Evolutionary conservation across 805 yeast species (phyloP).

Genomic region (Candida bentonensis): DNA sequence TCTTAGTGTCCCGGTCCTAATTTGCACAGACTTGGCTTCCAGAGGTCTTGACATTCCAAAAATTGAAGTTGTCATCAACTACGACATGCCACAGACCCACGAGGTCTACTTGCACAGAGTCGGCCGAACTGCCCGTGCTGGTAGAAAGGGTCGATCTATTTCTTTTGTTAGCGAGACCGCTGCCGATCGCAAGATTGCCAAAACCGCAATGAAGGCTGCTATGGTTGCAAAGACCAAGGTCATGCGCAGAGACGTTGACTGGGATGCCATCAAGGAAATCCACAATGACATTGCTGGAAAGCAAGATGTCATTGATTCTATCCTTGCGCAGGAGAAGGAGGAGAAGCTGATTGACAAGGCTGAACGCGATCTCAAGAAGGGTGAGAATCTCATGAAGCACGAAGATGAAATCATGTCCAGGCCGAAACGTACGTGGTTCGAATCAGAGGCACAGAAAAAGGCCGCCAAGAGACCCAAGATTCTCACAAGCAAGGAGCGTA

Average conservation of each 20-base stretch:
- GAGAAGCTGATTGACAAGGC: constrained; percentile 80
- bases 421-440: constrained; percentile 97
- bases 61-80: constrained; percentile 87
- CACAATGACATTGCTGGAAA: constrained; percentile 48
- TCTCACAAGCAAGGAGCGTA: constrained; percentile 39
- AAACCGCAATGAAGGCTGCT: constrained; percentile 66
- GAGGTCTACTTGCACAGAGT: constrained; percentile 93
- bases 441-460: constrained; percentile 27
- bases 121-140: constrained; percentile 99
- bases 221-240: constrained; percentile 28
- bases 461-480: constrained; percentile 24
- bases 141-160: constrained; percentile 86
- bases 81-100: constrained; percentile 86
- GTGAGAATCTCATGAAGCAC: constrained; percentile 70
- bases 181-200: constrained; percentile 83
- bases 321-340: constrained; percentile 72
- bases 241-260: constrained; percentile 82
- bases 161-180: constrained; percentile 87
- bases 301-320: constrained; percentile 51
- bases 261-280: constrained; percentile 67
- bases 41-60: constrained; percentile 99
- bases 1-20: constrained; percentile 67
- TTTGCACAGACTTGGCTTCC: constrained; percentile 97
- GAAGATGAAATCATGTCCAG: constrained; percentile 72
- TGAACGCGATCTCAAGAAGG: constrained; percentile 79